Conservation (phyloP, 2,329 filamentous ascomycete genomes). For the Colletotrichum karsti region DNA sequence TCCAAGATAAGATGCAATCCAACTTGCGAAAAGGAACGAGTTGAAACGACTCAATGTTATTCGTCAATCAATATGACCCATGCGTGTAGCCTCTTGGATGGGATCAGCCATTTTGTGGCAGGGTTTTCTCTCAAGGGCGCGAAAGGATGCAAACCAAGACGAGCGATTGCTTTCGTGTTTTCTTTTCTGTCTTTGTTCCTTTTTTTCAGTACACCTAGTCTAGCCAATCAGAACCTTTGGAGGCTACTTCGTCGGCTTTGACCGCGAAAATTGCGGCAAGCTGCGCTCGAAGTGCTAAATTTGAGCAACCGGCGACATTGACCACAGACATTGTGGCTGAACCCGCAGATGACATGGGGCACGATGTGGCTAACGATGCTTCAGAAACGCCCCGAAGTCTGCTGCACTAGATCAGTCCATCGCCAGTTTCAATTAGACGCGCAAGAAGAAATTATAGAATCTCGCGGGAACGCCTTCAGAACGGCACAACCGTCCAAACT, state of each 20-base stretch:
- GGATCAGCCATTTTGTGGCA: neutral
- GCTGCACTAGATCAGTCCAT: neutral
- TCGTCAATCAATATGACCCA: neutral
- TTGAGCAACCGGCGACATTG: neutral
- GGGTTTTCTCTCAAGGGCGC: neutral
- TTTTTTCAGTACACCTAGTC: neutral
- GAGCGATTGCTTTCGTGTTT: neutral
- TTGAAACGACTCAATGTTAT: neutral
- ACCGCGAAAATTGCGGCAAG: neutral
- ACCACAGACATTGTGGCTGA: neutral
- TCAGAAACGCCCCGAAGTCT: too few relatives aligned
- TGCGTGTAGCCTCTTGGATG: neutral
- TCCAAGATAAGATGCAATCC: neutral
- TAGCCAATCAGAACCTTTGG: slow-evolving; percentile 2
- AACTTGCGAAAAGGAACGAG: neutral
- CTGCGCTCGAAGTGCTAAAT: neutral
- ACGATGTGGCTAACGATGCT: too few relatives aligned
- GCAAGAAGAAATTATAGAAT: neutral
- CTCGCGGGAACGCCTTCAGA: too few relatives aligned
- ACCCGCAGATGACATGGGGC: neutral
- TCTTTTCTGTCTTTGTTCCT: neutral
- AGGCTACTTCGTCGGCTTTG: neutral
- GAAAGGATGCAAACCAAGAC: neutral
- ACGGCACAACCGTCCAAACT: too few relatives aligned
- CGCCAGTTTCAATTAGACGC: neutral